Conservation (phyloP, 2,329 filamentous ascomycete genomes). For the Scytalidium sp. region DNA sequence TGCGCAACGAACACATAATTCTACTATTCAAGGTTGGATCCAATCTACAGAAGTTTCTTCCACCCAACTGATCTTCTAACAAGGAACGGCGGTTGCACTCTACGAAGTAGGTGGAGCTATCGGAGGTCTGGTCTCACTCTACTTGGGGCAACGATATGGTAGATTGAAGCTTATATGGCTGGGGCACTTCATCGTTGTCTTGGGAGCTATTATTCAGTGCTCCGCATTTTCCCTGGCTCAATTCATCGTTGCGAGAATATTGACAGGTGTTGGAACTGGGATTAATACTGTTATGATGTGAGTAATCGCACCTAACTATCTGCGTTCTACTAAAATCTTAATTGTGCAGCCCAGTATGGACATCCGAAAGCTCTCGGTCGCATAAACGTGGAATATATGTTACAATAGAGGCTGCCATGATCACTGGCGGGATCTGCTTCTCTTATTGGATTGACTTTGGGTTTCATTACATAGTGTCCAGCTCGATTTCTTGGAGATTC, state of each 20-base stretch:
- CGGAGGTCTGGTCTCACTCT: neutral
- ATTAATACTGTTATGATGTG: constrained; percentile 58
- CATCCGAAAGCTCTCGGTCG: neutral
- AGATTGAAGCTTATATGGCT: neutral
- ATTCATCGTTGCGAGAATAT: constrained; percentile 55
- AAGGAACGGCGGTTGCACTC: neutral
- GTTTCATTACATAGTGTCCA: constrained; percentile 43
- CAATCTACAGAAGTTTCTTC: neutral
- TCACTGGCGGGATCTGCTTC: constrained; percentile 54
- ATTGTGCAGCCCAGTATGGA: neutral
- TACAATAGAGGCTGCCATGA: constrained; percentile 30
- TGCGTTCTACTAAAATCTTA: neutral
- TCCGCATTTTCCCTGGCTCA: constrained; percentile 50
- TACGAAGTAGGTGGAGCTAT: neutral
- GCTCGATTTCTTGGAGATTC: constrained; percentile 52
- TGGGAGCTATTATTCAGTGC: constrained; percentile 59
- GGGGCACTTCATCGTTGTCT: constrained; percentile 43
- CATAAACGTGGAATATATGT: neutral
- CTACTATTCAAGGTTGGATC: constrained; percentile 31
- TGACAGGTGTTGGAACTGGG: constrained; percentile 57
- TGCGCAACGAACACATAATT: constrained; percentile 25
- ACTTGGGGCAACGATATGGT: neutral
- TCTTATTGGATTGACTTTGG: constrained; percentile 59
- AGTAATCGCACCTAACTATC: neutral
- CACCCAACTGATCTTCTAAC: neutral